A percentile compares a stretch with the other conserved stretches of the same genome.
phyloP scores from a whole-genome alignment of 2,329 filamentous ascomycete species.

The Ophiostoma himal-ulmi region DNA sequence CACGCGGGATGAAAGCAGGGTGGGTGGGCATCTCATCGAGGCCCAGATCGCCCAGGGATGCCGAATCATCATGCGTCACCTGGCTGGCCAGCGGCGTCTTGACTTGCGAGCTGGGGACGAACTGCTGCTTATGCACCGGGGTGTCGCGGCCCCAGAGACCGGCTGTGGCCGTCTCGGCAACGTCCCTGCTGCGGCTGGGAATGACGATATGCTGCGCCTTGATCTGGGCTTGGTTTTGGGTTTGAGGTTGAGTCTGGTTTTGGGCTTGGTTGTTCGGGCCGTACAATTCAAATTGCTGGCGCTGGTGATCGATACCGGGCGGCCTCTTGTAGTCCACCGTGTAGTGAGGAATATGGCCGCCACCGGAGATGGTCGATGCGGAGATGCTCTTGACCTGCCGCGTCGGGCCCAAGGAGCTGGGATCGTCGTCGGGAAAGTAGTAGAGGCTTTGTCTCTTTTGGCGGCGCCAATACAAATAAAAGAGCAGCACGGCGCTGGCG shows the following conservation, averaged over 20 bases:
- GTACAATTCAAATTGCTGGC: slow-evolving; percentile 31
- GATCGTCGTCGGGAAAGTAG: not conserved
- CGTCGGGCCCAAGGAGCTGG: not conserved
- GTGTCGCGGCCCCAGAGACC: slow-evolving; percentile 19
- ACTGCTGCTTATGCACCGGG: slow-evolving; percentile 3
- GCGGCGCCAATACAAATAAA: slow-evolving; percentile 44
- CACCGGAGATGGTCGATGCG: not conserved
- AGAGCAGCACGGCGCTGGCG: slow-evolving; percentile 39
- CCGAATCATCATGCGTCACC: not conserved
- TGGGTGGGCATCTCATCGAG: slow-evolving; percentile 41
- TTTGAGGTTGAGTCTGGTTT: no score
- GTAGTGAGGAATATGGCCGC: slow-evolving; percentile 29
- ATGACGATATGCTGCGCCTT: slow-evolving; percentile 21
- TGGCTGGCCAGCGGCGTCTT: not conserved
- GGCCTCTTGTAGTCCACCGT: slow-evolving; percentile 33
- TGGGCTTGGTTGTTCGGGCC: not conserved
- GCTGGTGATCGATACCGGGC: not conserved
- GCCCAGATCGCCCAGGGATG: not conserved
- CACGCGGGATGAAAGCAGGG: slow-evolving; percentile 43
- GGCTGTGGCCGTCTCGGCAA: not conserved
- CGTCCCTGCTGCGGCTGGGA: not conserved
- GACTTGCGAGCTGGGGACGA: not conserved
- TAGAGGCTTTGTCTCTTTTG: slow-evolving; percentile 31
- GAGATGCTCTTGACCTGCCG: not conserved
- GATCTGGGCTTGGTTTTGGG: slow-evolving; percentile 20